These are phyloP conservation scores for Cystofilobasidium bisporidii DNA, from an alignment of 768 basidiomycete genomes.

Conservation along the genomic window DNA sequence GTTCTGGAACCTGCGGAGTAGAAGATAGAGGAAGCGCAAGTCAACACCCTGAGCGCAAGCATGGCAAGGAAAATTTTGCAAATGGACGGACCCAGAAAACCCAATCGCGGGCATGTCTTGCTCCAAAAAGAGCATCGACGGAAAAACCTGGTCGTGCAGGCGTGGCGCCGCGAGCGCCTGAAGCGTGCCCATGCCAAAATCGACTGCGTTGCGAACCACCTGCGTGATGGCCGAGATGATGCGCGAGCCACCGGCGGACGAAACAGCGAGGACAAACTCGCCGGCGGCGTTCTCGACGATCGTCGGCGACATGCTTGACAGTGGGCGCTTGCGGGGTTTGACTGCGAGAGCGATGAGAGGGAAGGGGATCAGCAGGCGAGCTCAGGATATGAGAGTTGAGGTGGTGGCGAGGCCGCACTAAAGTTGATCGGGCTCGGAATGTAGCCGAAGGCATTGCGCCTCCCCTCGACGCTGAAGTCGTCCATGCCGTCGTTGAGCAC, in stretches of 20 bases:
- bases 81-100: constrained; percentile 13
- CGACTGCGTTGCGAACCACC: constrained; percentile 16
- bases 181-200: constrained; percentile 18
- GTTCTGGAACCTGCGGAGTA: neutral
- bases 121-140: constrained; percentile 14
- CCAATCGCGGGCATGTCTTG: constrained; percentile 3
- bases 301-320: constrained; percentile 36
- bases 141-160: constrained; percentile 27
- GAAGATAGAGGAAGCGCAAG: no score
- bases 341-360: constrained; percentile 28
- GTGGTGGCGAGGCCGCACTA: constrained; percentile 14
- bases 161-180: constrained; percentile 18
- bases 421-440: constrained; percentile 22
- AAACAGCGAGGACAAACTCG: constrained; percentile 38
- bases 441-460: constrained; percentile 39
- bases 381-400: neutral
- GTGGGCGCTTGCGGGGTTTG: constrained; percentile 40
- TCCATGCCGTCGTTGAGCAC: constrained; percentile 38
- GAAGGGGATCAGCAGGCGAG: neutral
- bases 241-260: constrained; percentile 23
- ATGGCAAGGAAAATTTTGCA: no score
- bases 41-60: no score
- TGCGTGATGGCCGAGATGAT: constrained; percentile 24
- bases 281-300: constrained; percentile 42
- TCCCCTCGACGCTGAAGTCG: constrained; percentile 35